Base-by-base conservation (phyloP, 768 basidiomycete genomes). In the Mycena galericulata region DNA sequence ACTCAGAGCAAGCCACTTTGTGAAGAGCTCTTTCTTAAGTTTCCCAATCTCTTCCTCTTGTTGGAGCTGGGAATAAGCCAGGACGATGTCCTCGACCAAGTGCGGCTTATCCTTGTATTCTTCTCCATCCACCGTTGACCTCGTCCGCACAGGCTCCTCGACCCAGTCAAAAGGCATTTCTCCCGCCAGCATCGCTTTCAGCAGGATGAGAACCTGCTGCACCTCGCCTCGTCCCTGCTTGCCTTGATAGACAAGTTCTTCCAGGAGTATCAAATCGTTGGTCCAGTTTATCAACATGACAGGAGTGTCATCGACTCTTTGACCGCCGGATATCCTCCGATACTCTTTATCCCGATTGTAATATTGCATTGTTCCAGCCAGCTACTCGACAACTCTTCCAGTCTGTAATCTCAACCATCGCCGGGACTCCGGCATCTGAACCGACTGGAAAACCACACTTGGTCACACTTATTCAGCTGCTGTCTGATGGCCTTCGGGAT, bases 121-220 rank as follows among this genome's bases (percentile, higher is more conserved):
- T 22, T 69, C 58, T 20, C 4, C 14, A 9, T 43, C 56, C 30
- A 30, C 30, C 7, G 34, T 11, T 20, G 22, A 20, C 41, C 67
- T 43, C 36, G 36, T 40, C 32, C 27, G 53, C 29, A 29, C 26
- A n/a, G 7, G 17, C 22, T 30, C n/a, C 51, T 22, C 9, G 14
- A 69, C 45, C 68, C 68, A 69, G n/a, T 53, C n/a, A 2, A 15
- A n/a, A 3, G 56, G 55, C n/a, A 63, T 38, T 14, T n/a, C 47
- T 2, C 24, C 34, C 10, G 26, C 18, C 15, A 22, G 1, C 50
- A 69, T 53, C 1, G 36, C 50, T 30, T 56, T 27, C 15, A 69
- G 7, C 8, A 57, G 11, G 17, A 0, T 14, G 26, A 49, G 11
- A 34, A 64, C 12, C 50, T 49, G 17, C 30, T 11, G 3, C 14